Conservation (phyloP, 768 basidiomycete species). For the Suillus placidus region DNA sequence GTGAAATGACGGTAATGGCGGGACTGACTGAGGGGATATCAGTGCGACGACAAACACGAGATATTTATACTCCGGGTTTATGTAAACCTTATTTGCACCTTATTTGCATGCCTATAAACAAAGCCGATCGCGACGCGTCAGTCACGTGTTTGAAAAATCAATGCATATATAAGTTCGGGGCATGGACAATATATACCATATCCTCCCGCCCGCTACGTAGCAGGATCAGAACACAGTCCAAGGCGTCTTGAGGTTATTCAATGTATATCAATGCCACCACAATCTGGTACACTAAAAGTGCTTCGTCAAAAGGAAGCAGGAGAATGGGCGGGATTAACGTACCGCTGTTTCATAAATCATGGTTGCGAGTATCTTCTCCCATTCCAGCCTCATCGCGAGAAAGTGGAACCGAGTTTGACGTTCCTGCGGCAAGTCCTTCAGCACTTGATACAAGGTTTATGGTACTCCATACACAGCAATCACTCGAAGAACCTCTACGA, state of each 20-base stretch:
- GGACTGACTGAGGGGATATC: too few relatives aligned
- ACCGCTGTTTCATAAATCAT: neutral
- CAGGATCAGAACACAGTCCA: neutral
- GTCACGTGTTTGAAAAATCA: neutral
- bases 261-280: neutral
- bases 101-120: too few relatives aligned
- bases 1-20: too few relatives aligned
- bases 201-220: neutral
- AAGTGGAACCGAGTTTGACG: conserved; percentile 30
- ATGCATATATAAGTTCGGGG: neutral
- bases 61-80: too few relatives aligned
- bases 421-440: conserved; percentile 32
- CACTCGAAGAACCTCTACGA: conserved; percentile 46
- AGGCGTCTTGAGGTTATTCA: neutral
- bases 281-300: neutral
- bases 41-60: too few relatives aligned
- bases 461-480: conserved; percentile 38
- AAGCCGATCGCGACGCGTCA: neutral
- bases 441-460: conserved; percentile 54
- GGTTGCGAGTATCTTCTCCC: neutral
- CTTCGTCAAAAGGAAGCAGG: neutral
- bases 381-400: neutral
- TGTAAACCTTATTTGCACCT: too few relatives aligned
- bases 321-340: neutral
- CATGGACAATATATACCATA: too few relatives aligned